Percentiles rank a stretch among this genome's conserved stretches.
phyloP scores from a whole-genome alignment of 805 yeast species.

The Wickerhamiella domercqiae region DNA sequence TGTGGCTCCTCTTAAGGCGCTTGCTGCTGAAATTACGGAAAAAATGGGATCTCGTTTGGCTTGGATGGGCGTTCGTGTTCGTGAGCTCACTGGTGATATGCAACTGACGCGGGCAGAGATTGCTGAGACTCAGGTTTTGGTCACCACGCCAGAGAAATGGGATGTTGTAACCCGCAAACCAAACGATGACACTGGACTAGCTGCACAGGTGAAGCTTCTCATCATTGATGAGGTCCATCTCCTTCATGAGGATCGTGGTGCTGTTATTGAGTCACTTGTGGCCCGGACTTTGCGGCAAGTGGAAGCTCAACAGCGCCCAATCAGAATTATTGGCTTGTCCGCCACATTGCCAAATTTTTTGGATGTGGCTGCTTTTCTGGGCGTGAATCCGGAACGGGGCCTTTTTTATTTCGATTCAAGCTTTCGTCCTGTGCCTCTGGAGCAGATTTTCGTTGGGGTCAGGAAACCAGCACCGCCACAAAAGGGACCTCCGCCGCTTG shows the following conservation, averaged over 20 bases:
- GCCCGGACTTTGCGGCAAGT: constrained; percentile 92
- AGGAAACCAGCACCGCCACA: no score
- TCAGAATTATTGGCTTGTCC: constrained; percentile 82
- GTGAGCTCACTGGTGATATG: constrained; percentile 93
- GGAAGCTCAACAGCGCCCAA: constrained; percentile 85
- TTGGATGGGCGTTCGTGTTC: constrained; percentile 75
- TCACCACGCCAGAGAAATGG: constrained; percentile 95
- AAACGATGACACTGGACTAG: constrained; percentile 72
- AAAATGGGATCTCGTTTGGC: constrained; percentile 62
- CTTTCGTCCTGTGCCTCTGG: constrained; percentile 85
- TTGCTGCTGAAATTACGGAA: constrained; percentile 93
- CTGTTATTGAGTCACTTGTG: constrained; percentile 88
- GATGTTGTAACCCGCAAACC: constrained; percentile 93
- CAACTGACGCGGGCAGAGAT: constrained; percentile 73
- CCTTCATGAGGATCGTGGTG: constrained; percentile 94
- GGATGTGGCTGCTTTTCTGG: constrained; percentile 84
- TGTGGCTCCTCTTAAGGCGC: constrained; percentile 84
- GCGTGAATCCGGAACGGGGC: constrained; percentile 78
- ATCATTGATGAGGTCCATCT: constrained; percentile 95
- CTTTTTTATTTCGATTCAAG: constrained; percentile 89
- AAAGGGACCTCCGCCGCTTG: constrained; percentile 61
- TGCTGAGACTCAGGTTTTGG: constrained; percentile 67
- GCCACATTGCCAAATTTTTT: constrained; percentile 85
- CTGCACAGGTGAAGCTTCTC: constrained; percentile 66
- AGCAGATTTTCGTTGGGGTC: constrained; percentile 78